These are phyloP conservation scores for Alternaria brassicae DNA, from an alignment of 2,329 filamentous ascomycete genomes.

Conservation along the genomic window DNA sequence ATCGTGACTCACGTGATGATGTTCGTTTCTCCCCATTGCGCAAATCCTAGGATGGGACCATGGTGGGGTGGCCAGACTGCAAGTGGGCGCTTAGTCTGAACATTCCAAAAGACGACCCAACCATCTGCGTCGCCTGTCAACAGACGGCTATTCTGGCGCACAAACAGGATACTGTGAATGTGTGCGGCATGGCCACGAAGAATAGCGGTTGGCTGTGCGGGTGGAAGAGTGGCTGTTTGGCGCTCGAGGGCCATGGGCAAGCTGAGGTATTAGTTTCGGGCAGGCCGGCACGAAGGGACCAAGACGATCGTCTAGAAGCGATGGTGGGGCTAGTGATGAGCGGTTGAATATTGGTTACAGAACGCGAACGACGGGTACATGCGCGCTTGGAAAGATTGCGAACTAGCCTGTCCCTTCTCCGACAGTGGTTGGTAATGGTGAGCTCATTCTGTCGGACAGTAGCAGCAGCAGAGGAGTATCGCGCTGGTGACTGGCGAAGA, in stretches of 20 bases:
- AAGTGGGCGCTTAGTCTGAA: slow-evolving; percentile 78
- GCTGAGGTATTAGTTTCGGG: slow-evolving; percentile 34
- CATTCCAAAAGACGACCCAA: slow-evolving; percentile 85
- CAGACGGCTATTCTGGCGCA: slow-evolving; percentile 75
- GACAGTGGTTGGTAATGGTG: not conserved
- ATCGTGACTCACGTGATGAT: slow-evolving; percentile 76
- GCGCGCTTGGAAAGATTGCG: not conserved
- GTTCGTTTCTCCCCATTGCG: slow-evolving; percentile 72
- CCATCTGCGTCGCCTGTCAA: slow-evolving; percentile 89
- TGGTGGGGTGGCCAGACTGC: slow-evolving; percentile 89
- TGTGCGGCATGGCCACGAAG: slow-evolving; percentile 84
- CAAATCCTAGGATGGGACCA: slow-evolving; percentile 76
- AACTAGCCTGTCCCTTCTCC: not conserved
- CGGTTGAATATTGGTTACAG: slow-evolving; percentile 12
- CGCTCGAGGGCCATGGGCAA: slow-evolving; percentile 38
- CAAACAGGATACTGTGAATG: slow-evolving; percentile 78
- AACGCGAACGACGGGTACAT: slow-evolving; percentile 2
- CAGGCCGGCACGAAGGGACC: slow-evolving; percentile 44
- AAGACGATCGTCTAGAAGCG: slow-evolving; percentile 31
- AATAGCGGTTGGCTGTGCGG: slow-evolving; percentile 70
- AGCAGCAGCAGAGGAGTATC: not conserved
- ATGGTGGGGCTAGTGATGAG: slow-evolving; percentile 18
- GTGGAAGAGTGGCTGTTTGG: slow-evolving; percentile 48
- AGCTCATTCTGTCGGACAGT: not conserved
- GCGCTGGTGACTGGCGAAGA: not conserved